These are phyloP conservation scores for Saccharomycodes ludwigii DNA, from an alignment of 805 yeast species.

Conservation along the genomic window DNA sequence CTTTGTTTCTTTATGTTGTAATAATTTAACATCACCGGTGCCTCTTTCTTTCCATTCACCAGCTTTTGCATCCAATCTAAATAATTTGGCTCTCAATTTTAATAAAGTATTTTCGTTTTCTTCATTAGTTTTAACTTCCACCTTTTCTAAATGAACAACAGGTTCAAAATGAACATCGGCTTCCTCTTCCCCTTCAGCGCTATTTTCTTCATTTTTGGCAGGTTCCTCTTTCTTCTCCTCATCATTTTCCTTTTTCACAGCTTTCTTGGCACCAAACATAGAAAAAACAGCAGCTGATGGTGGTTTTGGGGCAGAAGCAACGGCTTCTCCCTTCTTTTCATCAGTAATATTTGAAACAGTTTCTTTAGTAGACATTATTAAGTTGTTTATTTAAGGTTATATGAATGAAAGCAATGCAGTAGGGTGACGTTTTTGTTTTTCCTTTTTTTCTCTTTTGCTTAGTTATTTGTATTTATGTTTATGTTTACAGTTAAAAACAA, in stretches of 20 bases:
- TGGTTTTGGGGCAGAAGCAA: slow-evolving; percentile 32
- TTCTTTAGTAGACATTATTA: too few species aligned
- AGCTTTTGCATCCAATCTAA: slow-evolving; percentile 72
- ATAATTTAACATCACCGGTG: slow-evolving; percentile 93
- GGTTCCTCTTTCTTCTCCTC: slow-evolving; percentile 24
- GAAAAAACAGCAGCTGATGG: slow-evolving; percentile 80
- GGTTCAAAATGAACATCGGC: slow-evolving; percentile 98
- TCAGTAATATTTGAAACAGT: too few species aligned
- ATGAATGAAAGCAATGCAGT: too few species aligned
- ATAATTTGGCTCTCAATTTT: slow-evolving; percentile 91
- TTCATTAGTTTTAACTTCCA: slow-evolving; percentile 91
- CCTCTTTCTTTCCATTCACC: slow-evolving; percentile 99
- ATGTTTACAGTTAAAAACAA: too few species aligned
- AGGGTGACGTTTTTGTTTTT: too few species aligned
- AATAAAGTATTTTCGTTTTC: slow-evolving; percentile 73
- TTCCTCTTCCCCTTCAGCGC: too few species aligned
- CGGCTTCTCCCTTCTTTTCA: too few species aligned
- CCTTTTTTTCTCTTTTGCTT: too few species aligned
- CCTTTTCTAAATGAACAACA: slow-evolving; percentile 85
- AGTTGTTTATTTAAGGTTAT: too few species aligned
- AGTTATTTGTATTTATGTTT: too few species aligned
- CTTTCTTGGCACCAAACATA: slow-evolving; percentile 89
- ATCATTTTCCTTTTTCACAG: slow-evolving; percentile 38
- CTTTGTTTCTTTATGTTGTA: slow-evolving; percentile 70
- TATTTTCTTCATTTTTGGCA: slow-evolving; percentile 16